Evolutionary conservation across 176 grass and related monocot genomes (phyloP).

Genomic region (Oryza glumipatula): DNA sequence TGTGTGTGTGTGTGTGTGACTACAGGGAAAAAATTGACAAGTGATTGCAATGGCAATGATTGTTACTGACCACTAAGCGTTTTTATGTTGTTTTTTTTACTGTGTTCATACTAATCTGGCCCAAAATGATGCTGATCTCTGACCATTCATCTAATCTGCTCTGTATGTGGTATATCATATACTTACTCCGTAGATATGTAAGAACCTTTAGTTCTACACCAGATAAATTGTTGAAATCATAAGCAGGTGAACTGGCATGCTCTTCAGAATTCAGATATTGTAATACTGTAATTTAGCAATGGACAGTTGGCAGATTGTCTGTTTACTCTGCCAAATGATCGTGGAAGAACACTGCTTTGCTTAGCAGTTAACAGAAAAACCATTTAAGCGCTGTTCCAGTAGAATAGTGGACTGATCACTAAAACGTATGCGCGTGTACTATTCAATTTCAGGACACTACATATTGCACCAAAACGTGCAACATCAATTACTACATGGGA

Average conservation of each 20-base stretch:
- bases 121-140: background rate
- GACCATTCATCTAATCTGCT: slow-evolving; percentile 5
- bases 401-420: background rate
- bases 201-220: background rate
- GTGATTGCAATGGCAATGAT: slow-evolving; percentile 34
- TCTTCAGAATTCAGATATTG: background rate
- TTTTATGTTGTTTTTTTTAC: background rate
- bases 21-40: slow-evolving; percentile 24
- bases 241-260: background rate
- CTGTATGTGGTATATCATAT: background rate
- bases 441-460: background rate
- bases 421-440: background rate
- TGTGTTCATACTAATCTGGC: background rate
- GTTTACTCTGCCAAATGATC: background rate
- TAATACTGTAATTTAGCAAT: background rate
- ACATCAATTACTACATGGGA: background rate
- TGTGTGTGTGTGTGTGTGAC: slow-evolving; percentile 26
- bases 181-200: background rate
- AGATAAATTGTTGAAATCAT: background rate
- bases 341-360: background rate
- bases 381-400: background rate
- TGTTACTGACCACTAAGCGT: slow-evolving; percentile 16
- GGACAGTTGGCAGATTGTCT: background rate
- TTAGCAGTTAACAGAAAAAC: background rate
- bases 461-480: background rate